Percentiles rank a stretch among this genome's conserved stretches.
Conservation (phyloP, 495 filamentous ascomycete genomes). For the Friedmanniomyces simplex region DNA sequence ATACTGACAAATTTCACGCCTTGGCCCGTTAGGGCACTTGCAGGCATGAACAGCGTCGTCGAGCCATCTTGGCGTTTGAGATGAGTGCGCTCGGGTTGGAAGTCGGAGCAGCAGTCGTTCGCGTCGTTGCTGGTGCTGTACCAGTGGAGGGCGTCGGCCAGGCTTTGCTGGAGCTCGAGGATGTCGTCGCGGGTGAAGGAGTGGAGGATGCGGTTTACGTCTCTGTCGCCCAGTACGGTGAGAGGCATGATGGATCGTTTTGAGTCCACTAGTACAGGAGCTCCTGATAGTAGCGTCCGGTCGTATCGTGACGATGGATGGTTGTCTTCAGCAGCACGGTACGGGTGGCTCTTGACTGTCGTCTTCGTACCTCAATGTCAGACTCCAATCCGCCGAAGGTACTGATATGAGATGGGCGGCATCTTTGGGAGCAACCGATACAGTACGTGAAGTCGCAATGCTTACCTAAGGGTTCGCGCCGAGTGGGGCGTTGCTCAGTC, state of each 20-base stretch:
- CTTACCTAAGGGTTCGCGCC: too few species aligned
- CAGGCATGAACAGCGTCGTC: constrained; percentile 90
- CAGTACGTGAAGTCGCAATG: too few species aligned
- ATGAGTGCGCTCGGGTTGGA: constrained; percentile 68
- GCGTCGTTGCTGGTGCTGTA: constrained; percentile 59
- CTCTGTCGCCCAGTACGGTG: constrained; percentile 60
- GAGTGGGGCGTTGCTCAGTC: too few species aligned
- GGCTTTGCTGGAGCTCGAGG: constrained; percentile 48
- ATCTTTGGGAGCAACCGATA: too few species aligned
- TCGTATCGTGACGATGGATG: too few species aligned
- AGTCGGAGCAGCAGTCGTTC: constrained; percentile 46
- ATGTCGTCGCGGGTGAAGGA: constrained; percentile 61
- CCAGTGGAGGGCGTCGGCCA: constrained; percentile 67
- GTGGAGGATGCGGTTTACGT: constrained; percentile 61
- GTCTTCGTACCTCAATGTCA: too few species aligned
- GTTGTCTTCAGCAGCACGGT: too few species aligned
- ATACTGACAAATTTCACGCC: constrained; percentile 57
- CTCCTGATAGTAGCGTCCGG: too few species aligned
- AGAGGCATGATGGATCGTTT: constrained; percentile 57
- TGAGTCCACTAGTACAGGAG: too few species aligned
- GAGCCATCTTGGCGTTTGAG: constrained; percentile 59
- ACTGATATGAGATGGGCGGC: too few species aligned
- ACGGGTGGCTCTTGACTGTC: too few species aligned
- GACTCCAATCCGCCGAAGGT: too few species aligned
- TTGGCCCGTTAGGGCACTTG: constrained; percentile 45